Evolutionary conservation across 1,284 basidiomycete genomes (phyloP), one percentile per base, ranked within the genome.

Genomic region (Boletus smithii): DNA sequence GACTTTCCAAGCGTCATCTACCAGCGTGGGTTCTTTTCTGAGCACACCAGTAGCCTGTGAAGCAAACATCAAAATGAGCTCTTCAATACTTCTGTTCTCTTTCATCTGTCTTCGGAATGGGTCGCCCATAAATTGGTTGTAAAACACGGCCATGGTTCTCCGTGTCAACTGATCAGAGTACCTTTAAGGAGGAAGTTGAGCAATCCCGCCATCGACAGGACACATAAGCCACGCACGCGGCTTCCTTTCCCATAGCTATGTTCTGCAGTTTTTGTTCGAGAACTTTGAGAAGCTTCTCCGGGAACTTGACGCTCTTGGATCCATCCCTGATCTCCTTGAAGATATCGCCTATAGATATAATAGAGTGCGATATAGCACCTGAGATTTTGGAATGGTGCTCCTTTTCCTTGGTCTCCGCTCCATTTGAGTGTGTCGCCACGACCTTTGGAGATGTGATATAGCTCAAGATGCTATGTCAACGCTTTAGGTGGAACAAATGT

Each of bases 1-100:
- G 43, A 82, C 65, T 67, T 97, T 97, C 93, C 95, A 97, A 11
- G 83, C 86, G 38, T 97, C 67, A 22, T 66, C 92, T 16, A 78
- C 83, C n/a, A 85, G 74, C 23, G 78, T 75, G 4, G 83, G 81
- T 61, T 85, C 90, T 69, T 97, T 95, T 75, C 85, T 86, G 48
- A 95, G 75, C 6, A 90, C 81, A 18, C 80, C 78, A 1, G 90
- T 92, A 4, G 93, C 89, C 36, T 92, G 85, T 3, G 94, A 91
- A 13, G 95, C 94, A 61, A 97, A 98, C 76, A 90, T 88, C 43
- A 99, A 77, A 53, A 99, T 95, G 49, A 99, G 83, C 56, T 97
- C 94, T 69, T 99, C 97, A 44, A 98, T 89, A 72, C 95, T 97
- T 39, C 97, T 79, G 61, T 93, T 95, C 67, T 97, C 94, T 66